Percentiles rank a stretch among this genome's conserved stretches.
Conservation (phyloP, 164 flowering plant species). For the Nymphaea colorata region DNA sequence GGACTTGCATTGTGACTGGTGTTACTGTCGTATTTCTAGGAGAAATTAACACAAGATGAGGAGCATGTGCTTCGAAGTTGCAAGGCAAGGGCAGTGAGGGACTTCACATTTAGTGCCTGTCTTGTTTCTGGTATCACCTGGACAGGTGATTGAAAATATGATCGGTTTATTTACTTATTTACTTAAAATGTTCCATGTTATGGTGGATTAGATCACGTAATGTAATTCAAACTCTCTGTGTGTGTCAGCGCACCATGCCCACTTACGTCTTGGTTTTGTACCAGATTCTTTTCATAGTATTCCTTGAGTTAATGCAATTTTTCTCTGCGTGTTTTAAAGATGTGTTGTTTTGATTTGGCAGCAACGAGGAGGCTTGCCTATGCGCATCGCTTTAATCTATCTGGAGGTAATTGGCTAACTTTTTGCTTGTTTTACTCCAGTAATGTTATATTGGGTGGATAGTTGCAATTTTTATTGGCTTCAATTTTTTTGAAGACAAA, state of each 20-base stretch:
- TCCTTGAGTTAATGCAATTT: not conserved
- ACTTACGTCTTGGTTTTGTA: not conserved
- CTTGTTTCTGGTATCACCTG: conserved; percentile 22
- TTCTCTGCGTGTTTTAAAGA: not conserved
- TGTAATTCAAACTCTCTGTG: too few relatives aligned
- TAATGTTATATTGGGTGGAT: not conserved
- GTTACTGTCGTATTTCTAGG: conserved; percentile 14
- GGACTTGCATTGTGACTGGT: not conserved
- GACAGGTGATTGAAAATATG: conserved; percentile 26
- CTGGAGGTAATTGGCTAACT: conserved; percentile 27
- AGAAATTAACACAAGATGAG: conserved; percentile 34
- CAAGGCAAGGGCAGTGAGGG: conserved; percentile 23
- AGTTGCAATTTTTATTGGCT: not conserved
- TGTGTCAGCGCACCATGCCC: not conserved
- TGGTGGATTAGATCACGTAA: too few relatives aligned
- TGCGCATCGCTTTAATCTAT: conserved; percentile 14
- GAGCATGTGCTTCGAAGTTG: conserved; percentile 18
- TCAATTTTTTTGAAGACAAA: not conserved
- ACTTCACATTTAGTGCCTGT: conserved; percentile 18
- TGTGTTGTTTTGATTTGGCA: conserved; percentile 14
- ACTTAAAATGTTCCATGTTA: too few relatives aligned
- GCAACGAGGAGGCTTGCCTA: conserved; percentile 26
- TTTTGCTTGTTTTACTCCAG: not conserved
- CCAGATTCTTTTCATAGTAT: not conserved
- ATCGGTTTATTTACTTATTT: too few relatives aligned